These are phyloP conservation scores for Cornus florida DNA, from an alignment of 148 eudicot genomes.

Conservation along the genomic window DNA sequence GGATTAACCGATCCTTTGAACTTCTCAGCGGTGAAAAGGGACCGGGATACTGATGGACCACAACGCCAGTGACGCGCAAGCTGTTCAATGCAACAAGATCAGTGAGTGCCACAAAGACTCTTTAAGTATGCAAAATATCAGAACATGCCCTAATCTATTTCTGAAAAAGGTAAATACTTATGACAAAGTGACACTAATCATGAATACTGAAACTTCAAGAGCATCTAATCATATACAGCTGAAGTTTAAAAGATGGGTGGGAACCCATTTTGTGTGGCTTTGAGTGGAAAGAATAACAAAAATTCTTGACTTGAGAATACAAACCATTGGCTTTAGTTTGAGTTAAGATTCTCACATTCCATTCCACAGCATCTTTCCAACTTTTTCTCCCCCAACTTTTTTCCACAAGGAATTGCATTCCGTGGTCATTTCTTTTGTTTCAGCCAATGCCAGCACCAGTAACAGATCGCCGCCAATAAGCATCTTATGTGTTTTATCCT, in stretches of 20 bases:
- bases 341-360: conserved; percentile 63
- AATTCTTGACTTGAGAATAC: conserved; percentile 55
- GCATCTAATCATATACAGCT: conserved; percentile 20
- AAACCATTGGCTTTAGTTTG: conserved; percentile 41
- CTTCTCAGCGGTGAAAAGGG: neutral
- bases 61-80: neutral
- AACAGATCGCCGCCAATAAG: conserved; percentile 41
- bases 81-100: neutral
- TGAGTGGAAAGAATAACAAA: conserved; percentile 41
- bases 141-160: neutral
- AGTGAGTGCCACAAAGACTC: neutral
- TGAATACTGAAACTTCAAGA: conserved; percentile 6
- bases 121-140: neutral
- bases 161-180: neutral
- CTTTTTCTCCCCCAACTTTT: conserved; percentile 17
- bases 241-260: conserved; percentile 33
- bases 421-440: conserved; percentile 62
- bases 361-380: conserved; percentile 37
- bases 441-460: conserved; percentile 27
- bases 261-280: conserved; percentile 80
- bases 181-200: conserved; percentile 8
- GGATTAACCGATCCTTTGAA: neutral
- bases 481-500: conserved; percentile 25
- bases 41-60: neutral
- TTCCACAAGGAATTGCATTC: conserved; percentile 64